Evolutionary conservation across 1,284 basidiomycete species (phyloP).

Genomic region (Pulveroboletus sp.): DNA sequence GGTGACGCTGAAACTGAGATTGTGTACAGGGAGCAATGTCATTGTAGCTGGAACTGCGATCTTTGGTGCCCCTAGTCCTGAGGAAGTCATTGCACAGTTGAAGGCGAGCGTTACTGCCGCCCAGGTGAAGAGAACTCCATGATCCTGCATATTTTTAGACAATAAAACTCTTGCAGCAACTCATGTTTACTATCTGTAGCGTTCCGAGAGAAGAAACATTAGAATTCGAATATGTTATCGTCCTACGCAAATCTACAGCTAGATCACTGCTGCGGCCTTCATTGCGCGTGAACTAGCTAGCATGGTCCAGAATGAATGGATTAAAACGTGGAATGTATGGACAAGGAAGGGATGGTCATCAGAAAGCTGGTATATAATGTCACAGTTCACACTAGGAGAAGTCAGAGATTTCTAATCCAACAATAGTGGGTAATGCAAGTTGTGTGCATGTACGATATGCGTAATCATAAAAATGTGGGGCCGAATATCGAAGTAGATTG

Average conservation of each 20-base stretch:
- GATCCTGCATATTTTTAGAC: neutral
- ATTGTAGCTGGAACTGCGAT: constrained; percentile 98
- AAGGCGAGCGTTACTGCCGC: constrained; percentile 74
- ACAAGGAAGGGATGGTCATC: constrained; percentile 29
- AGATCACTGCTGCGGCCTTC: constrained; percentile 10
- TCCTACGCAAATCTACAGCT: constrained; percentile 23
- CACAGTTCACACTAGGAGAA: constrained; percentile 28
- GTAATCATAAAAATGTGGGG: constrained; percentile 29
- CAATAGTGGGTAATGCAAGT: constrained; percentile 30
- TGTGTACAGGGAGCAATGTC: constrained; percentile 83
- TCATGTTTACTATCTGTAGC: neutral
- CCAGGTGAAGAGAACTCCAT: constrained; percentile 48
- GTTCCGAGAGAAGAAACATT: constrained; percentile 17
- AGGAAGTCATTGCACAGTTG: constrained; percentile 73
- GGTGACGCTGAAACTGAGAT: neutral
- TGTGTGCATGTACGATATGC: constrained; percentile 32
- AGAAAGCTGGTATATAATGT: constrained; percentile 34
- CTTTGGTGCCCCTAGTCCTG: constrained; percentile 81
- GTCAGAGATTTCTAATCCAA: constrained; percentile 38
- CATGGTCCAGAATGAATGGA: constrained; percentile 18
- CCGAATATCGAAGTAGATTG: constrained; percentile 37
- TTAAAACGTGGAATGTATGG: constrained; percentile 22
- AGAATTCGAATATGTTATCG: constrained; percentile 32
- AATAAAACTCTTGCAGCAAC: neutral
- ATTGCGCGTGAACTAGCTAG: constrained; percentile 17